Conservation (phyloP, 2,329 filamentous ascomycete genomes). For the Blastomyces emzantsi region DNA sequence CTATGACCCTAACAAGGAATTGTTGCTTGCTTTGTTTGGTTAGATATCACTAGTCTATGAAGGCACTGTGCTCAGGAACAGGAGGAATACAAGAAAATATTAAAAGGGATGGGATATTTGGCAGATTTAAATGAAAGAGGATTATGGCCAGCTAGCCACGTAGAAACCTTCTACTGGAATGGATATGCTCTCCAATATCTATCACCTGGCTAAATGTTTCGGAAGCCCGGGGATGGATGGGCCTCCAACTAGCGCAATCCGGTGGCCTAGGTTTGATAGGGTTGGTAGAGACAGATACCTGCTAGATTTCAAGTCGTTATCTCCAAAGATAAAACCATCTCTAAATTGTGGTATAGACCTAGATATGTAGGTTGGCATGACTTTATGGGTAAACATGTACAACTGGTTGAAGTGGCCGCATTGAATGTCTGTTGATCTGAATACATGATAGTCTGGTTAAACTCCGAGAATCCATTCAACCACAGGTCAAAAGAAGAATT, state of each 20-base stretch:
- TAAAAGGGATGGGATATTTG: neutral
- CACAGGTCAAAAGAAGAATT: no score
- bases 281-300: neutral
- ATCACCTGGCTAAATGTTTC: neutral
- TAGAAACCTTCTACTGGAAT: neutral
- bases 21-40: neutral
- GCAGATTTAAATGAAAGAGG: neutral
- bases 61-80: neutral
- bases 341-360: neutral
- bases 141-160: neutral
- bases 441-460: no score
- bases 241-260: neutral
- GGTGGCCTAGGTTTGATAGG: neutral
- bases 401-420: no score
- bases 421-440: no score
- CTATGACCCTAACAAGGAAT: neutral
- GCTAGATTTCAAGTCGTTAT: neutral
- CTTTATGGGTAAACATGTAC: no score
- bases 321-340: neutral
- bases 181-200: neutral
- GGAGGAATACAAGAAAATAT: neutral
- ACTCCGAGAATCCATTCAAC: no score
- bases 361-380: no score
- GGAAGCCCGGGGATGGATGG: no score
- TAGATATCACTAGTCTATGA: neutral